These are phyloP conservation scores for Ogataea allantospora DNA, from an alignment of 805 yeast genomes.

Conservation along the genomic window DNA sequence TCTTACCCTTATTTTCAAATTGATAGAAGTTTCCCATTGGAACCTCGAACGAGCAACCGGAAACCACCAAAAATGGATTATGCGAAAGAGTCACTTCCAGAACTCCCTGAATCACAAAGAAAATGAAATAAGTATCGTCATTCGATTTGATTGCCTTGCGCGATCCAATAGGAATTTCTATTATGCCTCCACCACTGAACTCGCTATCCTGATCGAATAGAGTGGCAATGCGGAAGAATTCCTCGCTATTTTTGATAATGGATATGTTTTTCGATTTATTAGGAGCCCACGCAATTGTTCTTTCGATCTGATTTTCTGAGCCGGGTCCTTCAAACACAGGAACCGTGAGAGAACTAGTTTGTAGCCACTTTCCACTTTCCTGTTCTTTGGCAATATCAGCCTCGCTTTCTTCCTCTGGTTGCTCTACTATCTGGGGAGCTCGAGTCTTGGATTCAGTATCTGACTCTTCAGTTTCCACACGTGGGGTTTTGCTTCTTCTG, in stretches of 20 bases:
- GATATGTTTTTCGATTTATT: constrained; percentile 47
- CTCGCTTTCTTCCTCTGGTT: constrained; percentile 37
- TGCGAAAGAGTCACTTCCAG: constrained; percentile 65
- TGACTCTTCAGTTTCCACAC: constrained; percentile 1
- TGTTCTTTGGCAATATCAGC: constrained; percentile 33
- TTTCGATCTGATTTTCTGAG: constrained; percentile 40
- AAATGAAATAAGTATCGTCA: constrained; percentile 66
- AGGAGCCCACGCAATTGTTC: constrained; percentile 67
- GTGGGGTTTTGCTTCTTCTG: constrained; percentile 24
- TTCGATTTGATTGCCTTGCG: constrained; percentile 60
- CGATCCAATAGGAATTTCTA: constrained; percentile 62
- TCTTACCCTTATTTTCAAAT: constrained; percentile 59
- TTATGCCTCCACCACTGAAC: constrained; percentile 69
- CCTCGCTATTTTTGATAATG: constrained; percentile 39
- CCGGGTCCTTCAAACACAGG: constrained; percentile 55
- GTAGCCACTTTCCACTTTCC: constrained; percentile 54
- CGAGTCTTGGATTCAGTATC: constrained; percentile 23
- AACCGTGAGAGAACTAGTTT: constrained; percentile 38
- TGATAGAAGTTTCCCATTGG: constrained; percentile 77
- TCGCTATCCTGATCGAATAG: constrained; percentile 63
- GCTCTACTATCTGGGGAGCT: constrained; percentile 15
- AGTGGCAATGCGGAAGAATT: constrained; percentile 60
- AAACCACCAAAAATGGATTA: constrained; percentile 55
- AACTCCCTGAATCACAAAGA: constrained; percentile 70
- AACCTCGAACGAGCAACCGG: constrained; percentile 78